A percentile compares a stretch with the other conserved stretches of the same genome.
Evolutionary conservation across 768 basidiomycete genomes (phyloP).

Genomic region (Hypholoma fasciculare): DNA sequence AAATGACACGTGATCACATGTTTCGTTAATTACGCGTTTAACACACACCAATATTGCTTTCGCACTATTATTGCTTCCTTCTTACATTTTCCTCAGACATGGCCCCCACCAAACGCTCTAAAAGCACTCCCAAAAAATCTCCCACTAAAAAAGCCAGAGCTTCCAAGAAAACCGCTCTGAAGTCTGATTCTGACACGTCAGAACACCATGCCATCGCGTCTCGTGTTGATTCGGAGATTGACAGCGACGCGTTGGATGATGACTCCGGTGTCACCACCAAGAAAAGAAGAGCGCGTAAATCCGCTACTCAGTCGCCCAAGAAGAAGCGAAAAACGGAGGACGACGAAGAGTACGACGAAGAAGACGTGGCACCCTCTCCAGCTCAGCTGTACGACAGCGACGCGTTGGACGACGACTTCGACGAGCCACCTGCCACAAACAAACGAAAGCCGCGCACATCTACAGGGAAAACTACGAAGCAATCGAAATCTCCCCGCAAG

Average conservation of each 20-base stretch:
- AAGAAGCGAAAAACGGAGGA: conserved; percentile 1
- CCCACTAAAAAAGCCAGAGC: background rate
- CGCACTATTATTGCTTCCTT: background rate
- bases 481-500: conserved; percentile 23
- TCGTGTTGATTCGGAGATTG: background rate
- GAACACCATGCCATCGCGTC: background rate
- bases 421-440: conserved; percentile 22
- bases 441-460: conserved; percentile 14
- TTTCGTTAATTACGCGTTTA: too few relatives aligned
- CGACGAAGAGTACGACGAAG: background rate
- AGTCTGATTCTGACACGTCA: background rate
- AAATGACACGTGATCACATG: too few relatives aligned
- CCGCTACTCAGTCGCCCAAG: background rate
- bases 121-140: background rate
- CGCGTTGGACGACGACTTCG: conserved; percentile 44
- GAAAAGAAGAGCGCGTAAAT: background rate
- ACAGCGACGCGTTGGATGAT: conserved; percentile 6
- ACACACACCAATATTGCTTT: too few relatives aligned
- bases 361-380: background rate
- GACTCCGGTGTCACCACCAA: conserved; percentile 2
- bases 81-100: background rate
- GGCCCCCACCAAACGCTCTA: background rate
- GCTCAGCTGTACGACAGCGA: conserved; percentile 40
- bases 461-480: conserved; percentile 5
- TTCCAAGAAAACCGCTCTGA: background rate